Evolutionary conservation across 2,329 filamentous ascomycete genomes (phyloP).

Genomic region (Colletotrichum cordylinicola): DNA sequence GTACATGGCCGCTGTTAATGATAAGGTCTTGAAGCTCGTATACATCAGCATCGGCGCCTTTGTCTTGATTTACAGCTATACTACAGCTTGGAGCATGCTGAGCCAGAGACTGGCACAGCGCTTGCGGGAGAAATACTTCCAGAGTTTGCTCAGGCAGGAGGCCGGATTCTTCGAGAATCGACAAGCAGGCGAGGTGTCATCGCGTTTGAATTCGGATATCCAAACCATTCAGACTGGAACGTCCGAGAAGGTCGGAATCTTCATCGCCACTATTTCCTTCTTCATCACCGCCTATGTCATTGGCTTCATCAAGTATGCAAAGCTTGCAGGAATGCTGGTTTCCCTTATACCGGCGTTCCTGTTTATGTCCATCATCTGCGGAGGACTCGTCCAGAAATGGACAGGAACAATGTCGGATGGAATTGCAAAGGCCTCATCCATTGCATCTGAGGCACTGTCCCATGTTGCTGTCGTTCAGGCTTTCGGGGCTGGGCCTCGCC

Average conservation of each 20-base stretch:
- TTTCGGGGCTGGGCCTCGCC: slow-evolving; percentile 55
- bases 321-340: slow-evolving; percentile 62
- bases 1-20: slow-evolving; percentile 43
- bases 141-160: slow-evolving; percentile 60
- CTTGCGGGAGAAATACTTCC: slow-evolving; percentile 60
- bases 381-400: slow-evolving; percentile 54
- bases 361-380: slow-evolving; percentile 57
- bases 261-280: slow-evolving; percentile 61
- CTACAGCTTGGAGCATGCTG: slow-evolving; percentile 63
- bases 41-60: slow-evolving; percentile 67
- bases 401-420: slow-evolving; percentile 47
- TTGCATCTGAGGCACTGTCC: slow-evolving; percentile 60
- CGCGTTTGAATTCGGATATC: slow-evolving; percentile 63
- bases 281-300: slow-evolving; percentile 67
- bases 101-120: slow-evolving; percentile 63
- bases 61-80: slow-evolving; percentile 61
- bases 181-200: slow-evolving; percentile 60
- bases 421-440: slow-evolving; percentile 55
- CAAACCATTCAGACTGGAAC: slow-evolving; percentile 65
- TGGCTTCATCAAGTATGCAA: slow-evolving; percentile 63
- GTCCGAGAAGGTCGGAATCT: slow-evolving; percentile 68
- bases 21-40: slow-evolving; percentile 60
- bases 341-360: slow-evolving; percentile 62
- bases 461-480: slow-evolving; percentile 61
- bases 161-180: slow-evolving; percentile 63